phyloP scores from a whole-genome alignment of 371 early-diverging fungal species.

The Mortierella sp. region DNA sequence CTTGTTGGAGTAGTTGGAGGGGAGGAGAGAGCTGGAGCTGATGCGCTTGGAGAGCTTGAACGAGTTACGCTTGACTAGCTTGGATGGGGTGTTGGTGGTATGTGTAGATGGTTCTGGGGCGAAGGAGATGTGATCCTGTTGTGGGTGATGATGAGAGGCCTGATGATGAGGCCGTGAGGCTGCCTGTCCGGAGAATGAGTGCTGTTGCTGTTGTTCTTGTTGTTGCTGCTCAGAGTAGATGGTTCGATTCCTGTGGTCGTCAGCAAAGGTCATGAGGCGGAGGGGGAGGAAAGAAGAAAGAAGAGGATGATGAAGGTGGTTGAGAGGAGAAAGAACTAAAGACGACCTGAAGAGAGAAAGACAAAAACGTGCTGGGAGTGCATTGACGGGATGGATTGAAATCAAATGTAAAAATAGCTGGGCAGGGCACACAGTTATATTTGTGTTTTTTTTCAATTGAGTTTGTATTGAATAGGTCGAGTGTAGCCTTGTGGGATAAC shows the following conservation, averaged over 20 bases:
- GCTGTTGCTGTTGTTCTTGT: neutral
- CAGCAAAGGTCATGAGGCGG: slow-evolving; percentile 8
- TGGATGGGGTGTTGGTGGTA: slow-evolving; percentile 10
- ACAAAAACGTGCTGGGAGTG: neutral
- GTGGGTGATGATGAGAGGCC: neutral
- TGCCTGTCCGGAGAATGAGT: neutral
- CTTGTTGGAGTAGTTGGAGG: slow-evolving; percentile 43
- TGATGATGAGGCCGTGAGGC: neutral
- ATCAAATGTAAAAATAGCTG: neutral
- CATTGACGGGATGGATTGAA: neutral
- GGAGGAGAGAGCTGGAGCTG: slow-evolving; percentile 42
- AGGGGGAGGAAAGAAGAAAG: neutral
- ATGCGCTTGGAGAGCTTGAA: slow-evolving; percentile 35
- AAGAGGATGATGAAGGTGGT: neutral
- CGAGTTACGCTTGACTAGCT: slow-evolving; percentile 36
- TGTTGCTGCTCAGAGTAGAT: slow-evolving; percentile 6
- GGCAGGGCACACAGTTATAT: neutral
- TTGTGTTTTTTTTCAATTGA: neutral
- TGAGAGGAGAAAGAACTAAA: neutral
- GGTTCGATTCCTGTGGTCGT: slow-evolving; percentile 2
- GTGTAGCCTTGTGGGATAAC: neutral
- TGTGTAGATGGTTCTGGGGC: neutral
- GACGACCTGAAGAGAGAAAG: neutral
- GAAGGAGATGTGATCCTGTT: neutral
- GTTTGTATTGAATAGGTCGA: neutral